Evolutionary conservation across 169 alveolate species (phyloP).

Genomic region (Babesia caballi): DNA sequence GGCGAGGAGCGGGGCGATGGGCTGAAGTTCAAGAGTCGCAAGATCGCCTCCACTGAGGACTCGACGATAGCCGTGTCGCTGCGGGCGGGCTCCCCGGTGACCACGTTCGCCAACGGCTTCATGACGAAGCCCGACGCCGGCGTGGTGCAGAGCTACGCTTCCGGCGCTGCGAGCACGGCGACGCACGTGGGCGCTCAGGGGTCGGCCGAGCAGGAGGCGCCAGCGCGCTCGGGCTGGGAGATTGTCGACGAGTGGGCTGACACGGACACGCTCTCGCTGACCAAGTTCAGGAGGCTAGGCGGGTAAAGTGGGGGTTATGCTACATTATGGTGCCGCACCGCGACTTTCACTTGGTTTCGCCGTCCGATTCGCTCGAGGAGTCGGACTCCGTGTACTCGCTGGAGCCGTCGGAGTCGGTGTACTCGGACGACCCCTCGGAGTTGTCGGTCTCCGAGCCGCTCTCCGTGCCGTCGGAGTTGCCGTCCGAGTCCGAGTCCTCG

Average conservation of each 20-base stretch:
- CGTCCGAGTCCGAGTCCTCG: background rate
- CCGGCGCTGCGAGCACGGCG: too few species aligned
- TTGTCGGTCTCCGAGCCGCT: background rate
- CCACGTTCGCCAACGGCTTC: background rate
- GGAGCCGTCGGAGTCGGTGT: too few species aligned
- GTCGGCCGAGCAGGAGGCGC: background rate
- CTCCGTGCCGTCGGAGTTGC: background rate
- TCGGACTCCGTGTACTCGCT: constrained; percentile 13
- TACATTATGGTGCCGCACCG: too few species aligned
- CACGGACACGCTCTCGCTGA: constrained; percentile 11
- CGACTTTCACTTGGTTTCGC: background rate
- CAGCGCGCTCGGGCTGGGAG: constrained; percentile 9
- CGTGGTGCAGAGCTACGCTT: background rate
- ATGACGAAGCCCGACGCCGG: background rate
- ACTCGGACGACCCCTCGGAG: background rate
- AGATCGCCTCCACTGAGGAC: background rate
- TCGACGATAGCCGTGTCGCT: background rate
- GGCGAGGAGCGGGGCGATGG: background rate
- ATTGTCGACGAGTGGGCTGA: constrained; percentile 1
- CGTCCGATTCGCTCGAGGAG: background rate
- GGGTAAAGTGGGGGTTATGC: background rate
- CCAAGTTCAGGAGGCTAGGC: background rate
- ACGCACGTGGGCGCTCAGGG: too few species aligned
- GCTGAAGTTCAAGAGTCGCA: constrained; percentile 12
- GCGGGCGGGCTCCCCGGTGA: background rate